A percentile compares a stretch with the other conserved stretches of the same genome.
These are phyloP conservation scores for Phycomyces blakesleeanus DNA, from an alignment of 192 early-diverging fungal genomes.

Conservation along the genomic window DNA sequence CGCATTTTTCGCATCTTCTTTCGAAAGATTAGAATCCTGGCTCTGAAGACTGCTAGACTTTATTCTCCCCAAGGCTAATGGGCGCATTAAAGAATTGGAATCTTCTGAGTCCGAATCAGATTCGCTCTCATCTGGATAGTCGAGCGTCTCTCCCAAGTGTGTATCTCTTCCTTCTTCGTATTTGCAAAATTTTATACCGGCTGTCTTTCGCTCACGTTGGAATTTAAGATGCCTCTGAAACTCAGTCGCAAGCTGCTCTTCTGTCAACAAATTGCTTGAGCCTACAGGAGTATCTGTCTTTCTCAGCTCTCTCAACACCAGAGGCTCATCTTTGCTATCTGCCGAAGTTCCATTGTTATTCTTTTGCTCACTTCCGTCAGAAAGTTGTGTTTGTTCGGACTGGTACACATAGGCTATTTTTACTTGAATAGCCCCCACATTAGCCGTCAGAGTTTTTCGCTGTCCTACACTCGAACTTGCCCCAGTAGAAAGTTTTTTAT, in stretches of 20 bases:
- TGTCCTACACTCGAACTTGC: constrained; percentile 55
- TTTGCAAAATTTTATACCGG: constrained; percentile 6
- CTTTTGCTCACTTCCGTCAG: constrained; percentile 2
- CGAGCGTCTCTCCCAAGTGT: background rate
- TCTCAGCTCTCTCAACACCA: too few species aligned
- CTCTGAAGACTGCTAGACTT: background rate
- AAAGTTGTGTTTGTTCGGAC: constrained; percentile 6
- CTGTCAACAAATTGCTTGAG: constrained; percentile 2
- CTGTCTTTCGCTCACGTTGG: constrained; percentile 4
- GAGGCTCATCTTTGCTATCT: background rate
- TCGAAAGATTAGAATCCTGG: too few species aligned
- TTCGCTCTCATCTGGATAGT: constrained; percentile 18
- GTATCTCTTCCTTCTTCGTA: constrained; percentile 8
- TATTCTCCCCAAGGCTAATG: background rate
- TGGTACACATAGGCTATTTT: constrained; percentile 61
- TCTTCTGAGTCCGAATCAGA: background rate
- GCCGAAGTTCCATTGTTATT: background rate
- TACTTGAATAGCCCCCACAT: constrained; percentile 69
- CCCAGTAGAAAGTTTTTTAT: constrained; percentile 58
- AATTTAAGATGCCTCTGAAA: constrained; percentile 11
- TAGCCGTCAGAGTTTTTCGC: constrained; percentile 32
- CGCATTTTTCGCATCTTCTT: too few species aligned
- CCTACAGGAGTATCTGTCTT: background rate
- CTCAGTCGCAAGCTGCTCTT: constrained; percentile 12
- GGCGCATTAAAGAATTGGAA: background rate